Evolutionary conservation across 441 rosid species (phyloP), one percentile per base, ranked within the genome.

Genomic region (Mallotus repandus): DNA sequence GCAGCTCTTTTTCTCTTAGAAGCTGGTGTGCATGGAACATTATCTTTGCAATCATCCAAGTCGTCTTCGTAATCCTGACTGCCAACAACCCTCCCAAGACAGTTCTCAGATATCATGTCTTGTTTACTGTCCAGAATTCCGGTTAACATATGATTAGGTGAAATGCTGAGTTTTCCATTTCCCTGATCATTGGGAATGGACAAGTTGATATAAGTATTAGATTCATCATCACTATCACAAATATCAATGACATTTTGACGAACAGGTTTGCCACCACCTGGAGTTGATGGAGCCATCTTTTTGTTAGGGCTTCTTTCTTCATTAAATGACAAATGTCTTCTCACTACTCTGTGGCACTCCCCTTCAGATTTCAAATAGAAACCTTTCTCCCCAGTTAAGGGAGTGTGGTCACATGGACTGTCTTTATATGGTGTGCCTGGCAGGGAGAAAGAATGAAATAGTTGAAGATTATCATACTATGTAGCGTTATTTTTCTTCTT

Each of bases 161-260:
- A 67, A 76, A 67, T 50, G 22, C 53, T n/a, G 55, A 45, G 46
- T 66, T 71, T 70, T 46, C 49, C 60, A 60, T 22, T 70, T 68
- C 14, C 71, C 35, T 66, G 63, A 35, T 73, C 68, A 67, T 54
- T 21, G 1, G 58, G 48, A 64, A 48, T 64, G 69, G 46, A 43
- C 5, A 2, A 43, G 66, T 59, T 59, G 9, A 15, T 13, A 43
- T 22, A 41, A 11, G 2, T 9, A 29, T 76, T 73, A 53, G 59
- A 69, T 76, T 88, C 90, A 69, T 86, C 86, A 22, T 88, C 88
- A 72, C 86, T 81, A 63, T 84, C 92, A 70, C 35, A 69, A 67
- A 88, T 71, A 70, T 85, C 49, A 56, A 83, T 84, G 73, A 81
- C 45, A 72, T 66, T 72, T n/a, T n/a, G n/a, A n/a, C n/a, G n/a